Conservation (phyloP, 2,329 filamentous ascomycete species). For the Lanzia echinophila region DNA sequence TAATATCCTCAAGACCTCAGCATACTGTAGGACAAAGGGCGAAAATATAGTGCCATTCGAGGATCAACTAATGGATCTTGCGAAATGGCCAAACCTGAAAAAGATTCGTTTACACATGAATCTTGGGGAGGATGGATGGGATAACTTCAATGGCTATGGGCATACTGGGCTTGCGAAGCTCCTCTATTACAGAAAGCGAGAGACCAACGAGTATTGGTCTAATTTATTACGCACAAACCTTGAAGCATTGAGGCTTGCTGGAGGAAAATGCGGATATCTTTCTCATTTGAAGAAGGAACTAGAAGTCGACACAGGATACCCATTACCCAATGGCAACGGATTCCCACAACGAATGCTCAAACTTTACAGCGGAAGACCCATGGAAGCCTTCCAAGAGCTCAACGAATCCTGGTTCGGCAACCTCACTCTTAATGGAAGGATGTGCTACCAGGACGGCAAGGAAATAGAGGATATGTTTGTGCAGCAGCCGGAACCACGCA, state of each 20-base stretch:
- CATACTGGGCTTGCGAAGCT: constrained; percentile 7
- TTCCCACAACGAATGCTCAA: constrained; percentile 8
- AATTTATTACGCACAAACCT: constrained; percentile 5
- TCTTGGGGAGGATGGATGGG: constrained; percentile 7
- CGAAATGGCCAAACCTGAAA: constrained; percentile 8
- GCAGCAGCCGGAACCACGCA: not conserved
- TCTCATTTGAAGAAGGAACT: constrained; percentile 7
- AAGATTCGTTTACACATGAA: constrained; percentile 6
- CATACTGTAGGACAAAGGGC: not conserved
- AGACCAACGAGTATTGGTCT: constrained; percentile 3
- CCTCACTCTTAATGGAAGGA: not conserved
- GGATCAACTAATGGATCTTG: constrained; percentile 6
- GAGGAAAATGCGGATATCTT: constrained; percentile 1
- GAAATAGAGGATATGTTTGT: constrained; percentile 7
- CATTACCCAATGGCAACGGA: constrained; percentile 6
- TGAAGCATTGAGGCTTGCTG: not conserved
- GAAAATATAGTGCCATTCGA: constrained; percentile 6
- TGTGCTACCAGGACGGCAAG: constrained; percentile 2
- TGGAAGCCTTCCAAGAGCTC: constrained; percentile 2
- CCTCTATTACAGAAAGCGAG: constrained; percentile 4
- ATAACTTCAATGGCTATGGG: constrained; percentile 5
- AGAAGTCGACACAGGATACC: constrained; percentile 5
- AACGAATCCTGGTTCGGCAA: constrained; percentile 6
- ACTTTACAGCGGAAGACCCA: not conserved
- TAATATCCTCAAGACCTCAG: constrained; percentile 3